phyloP scores from a whole-genome alignment of 1,284 basidiomycete species.

The Paramarasmius palmivorus region DNA sequence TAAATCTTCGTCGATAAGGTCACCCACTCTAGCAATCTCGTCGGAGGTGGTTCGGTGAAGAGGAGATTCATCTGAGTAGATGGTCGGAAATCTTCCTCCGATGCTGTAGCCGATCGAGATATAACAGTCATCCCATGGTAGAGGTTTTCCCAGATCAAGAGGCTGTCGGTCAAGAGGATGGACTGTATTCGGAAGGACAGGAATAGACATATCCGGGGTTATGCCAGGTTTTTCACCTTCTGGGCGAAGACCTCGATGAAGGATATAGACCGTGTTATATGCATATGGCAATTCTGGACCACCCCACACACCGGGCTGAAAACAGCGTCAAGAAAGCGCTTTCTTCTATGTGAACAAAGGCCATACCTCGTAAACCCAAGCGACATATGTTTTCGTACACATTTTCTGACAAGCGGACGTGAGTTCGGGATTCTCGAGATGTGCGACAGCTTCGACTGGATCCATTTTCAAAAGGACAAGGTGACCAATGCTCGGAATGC shows the following conservation, averaged over 20 bases:
- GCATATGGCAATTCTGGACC: no score
- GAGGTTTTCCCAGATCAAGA: constrained; percentile 7
- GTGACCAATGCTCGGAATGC: neutral
- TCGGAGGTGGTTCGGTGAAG: no score
- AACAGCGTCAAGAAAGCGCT: no score
- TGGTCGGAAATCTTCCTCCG: constrained; percentile 1
- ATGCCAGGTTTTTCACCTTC: neutral
- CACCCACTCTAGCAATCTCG: no score
- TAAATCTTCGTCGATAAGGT: no score
- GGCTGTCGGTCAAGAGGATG: constrained; percentile 11
- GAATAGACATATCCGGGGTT: constrained; percentile 11
- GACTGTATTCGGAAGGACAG: constrained; percentile 11
- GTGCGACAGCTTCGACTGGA: neutral
- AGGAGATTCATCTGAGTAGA: neutral
- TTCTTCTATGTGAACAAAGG: no score
- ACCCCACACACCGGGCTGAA: no score
- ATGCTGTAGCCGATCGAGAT: neutral
- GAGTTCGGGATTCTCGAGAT: neutral
- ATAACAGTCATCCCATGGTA: constrained; percentile 14
- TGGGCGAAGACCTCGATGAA: constrained; percentile 7
- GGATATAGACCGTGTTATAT: no score
- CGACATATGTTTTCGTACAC: neutral
- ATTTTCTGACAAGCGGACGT: neutral
- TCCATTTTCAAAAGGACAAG: neutral
- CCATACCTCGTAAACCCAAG: neutral